Base-by-base conservation (phyloP, 2,329 filamentous ascomycete genomes). In the Aspergillus phoenicis region DNA sequence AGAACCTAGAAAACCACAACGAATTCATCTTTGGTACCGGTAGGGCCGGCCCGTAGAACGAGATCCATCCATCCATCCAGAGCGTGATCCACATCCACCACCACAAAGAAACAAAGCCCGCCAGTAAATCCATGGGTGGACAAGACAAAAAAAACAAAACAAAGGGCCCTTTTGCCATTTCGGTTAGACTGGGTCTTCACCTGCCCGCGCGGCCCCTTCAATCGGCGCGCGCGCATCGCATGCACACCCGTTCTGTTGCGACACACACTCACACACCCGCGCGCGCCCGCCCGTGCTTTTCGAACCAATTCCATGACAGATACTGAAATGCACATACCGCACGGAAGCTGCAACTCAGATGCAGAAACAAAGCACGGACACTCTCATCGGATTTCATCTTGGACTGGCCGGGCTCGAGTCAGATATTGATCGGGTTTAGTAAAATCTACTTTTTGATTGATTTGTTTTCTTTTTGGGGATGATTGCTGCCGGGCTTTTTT, bases 31-130 rank as follows among this genome's bases (percentile, higher is more conserved):
- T 56, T 65, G 65, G 66, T 62, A 66, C 64, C 61, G 59, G 55
- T 64, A 68, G 67, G 67, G 62, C 65, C 67, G 67, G 67, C 63
- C 67, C 67, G 67, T 62, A 51, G 57, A 33, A 45, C 57, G 63
- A 66, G 67, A 66, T 66, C 66, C 63, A 66, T 59, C 33, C 33
- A 62, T 64, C 66, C 63, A 64, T 36, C 33, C 33, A 36, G 11
- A 13, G 33, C 5, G 60, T 43, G 52, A 47, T 57, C 38, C 36
- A 28, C 28, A 30, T 10, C 28, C 28, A 30, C 10, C 4, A 11
- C 28, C 28, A 30, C 51, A 33, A 57, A n/a, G 47, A 8, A 51
- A 51, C 26, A 30, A 33, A 17, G 5, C 22, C 17, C 5, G 15
- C 28, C 10, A 48, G 24, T 28, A 11, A 22, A n/a, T 13, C 6